These are phyloP conservation scores for Rostrohypoxylon terebratum DNA, from an alignment of 495 filamentous ascomycete species.

Conservation along the genomic window DNA sequence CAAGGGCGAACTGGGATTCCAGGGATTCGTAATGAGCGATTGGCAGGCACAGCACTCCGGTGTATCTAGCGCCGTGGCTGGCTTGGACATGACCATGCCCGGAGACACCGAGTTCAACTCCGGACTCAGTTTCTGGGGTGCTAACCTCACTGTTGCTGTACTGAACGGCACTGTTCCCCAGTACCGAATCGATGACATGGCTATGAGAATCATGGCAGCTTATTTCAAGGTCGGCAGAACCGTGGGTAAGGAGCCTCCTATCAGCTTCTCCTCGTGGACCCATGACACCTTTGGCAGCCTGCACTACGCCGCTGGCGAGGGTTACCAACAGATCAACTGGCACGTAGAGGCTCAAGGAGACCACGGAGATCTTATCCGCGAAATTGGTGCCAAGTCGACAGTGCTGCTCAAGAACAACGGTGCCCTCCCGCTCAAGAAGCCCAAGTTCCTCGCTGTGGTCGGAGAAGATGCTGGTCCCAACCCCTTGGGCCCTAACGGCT, in stretches of 20 bases:
- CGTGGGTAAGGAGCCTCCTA: constrained; percentile 65
- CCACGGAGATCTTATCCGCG: constrained; percentile 77
- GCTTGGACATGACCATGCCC: constrained; percentile 96
- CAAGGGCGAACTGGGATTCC: constrained; percentile 93
- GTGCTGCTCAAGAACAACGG: constrained; percentile 91
- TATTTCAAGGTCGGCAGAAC: constrained; percentile 90
- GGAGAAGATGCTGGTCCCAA: constrained; percentile 87
- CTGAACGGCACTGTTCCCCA: constrained; percentile 91
- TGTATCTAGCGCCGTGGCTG: constrained; percentile 80
- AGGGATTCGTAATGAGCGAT: constrained; percentile 93
- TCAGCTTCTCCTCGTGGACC: constrained; percentile 93
- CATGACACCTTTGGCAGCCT: constrained; percentile 76
- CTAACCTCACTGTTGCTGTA: constrained; percentile 84
- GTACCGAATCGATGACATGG: constrained; percentile 95
- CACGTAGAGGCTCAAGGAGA: constrained; percentile 86
- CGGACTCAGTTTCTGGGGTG: constrained; percentile 82
- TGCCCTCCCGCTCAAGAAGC: constrained; percentile 79
- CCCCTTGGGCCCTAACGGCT: constrained; percentile 85
- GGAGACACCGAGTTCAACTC: constrained; percentile 83
- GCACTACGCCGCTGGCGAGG: constrained; percentile 70
- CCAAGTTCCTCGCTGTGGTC: constrained; percentile 82
- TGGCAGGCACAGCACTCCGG: constrained; percentile 91
- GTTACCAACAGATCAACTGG: constrained; percentile 78
- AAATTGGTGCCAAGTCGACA: constrained; percentile 78
- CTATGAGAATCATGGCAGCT: constrained; percentile 89